These are phyloP conservation scores for Colletotrichum gloeosporioides DNA, from an alignment of 2,329 filamentous ascomycete species.

Conservation along the genomic window DNA sequence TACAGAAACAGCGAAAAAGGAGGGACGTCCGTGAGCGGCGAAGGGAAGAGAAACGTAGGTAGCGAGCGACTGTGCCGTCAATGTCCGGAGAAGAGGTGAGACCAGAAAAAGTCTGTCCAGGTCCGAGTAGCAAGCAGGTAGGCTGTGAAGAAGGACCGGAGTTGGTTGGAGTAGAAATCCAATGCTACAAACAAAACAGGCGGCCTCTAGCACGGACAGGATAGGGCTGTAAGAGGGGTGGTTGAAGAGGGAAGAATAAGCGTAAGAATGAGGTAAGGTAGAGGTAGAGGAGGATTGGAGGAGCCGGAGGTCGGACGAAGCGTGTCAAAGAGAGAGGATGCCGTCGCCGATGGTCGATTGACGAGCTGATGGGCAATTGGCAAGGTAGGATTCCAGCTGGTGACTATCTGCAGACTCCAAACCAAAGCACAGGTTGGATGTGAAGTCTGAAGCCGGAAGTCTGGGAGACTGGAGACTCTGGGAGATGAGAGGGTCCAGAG, in stretches of 20 bases:
- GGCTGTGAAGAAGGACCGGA: neutral
- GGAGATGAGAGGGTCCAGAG: conserved; percentile 15
- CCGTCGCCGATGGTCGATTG: neutral
- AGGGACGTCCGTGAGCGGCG: neutral
- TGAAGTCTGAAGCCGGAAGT: neutral
- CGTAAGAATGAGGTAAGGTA: neutral
- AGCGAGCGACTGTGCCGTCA: neutral
- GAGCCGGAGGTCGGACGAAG: neutral
- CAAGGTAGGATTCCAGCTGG: neutral
- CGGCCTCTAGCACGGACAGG: conserved; percentile 1
- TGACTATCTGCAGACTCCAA: neutral
- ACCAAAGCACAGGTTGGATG: neutral
- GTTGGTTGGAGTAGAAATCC: neutral
- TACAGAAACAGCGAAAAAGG: neutral
- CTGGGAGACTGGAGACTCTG: neutral
- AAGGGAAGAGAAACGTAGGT: neutral
- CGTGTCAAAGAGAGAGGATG: neutral
- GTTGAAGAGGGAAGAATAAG: neutral
- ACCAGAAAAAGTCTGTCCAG: neutral
- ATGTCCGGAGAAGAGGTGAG: neutral
- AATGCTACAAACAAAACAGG: neutral
- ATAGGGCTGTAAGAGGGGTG: neutral
- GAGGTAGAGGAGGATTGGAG: neutral
- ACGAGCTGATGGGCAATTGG: neutral
- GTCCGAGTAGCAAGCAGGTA: neutral